Percentiles rank a stretch among this genome's conserved stretches.
phyloP scores from a whole-genome alignment of 2,329 filamentous ascomycete species.

The Bertia moriformis region DNA sequence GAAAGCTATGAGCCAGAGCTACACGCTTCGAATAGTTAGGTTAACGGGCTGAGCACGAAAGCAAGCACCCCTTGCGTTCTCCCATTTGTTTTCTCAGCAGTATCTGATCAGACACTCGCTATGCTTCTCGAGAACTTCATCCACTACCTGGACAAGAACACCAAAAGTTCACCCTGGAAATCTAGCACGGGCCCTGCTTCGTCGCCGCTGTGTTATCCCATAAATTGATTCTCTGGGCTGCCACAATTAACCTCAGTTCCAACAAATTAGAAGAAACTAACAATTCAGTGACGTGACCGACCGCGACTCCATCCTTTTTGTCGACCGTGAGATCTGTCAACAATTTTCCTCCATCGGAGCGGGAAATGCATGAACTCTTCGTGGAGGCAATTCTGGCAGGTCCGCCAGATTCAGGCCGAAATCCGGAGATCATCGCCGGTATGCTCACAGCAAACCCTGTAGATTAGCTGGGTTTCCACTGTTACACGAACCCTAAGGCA shows the following conservation, averaged over 20 bases:
- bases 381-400: conserved; percentile 23
- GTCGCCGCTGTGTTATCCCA: not conserved
- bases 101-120: not conserved
- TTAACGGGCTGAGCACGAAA: not conserved
- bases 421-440: conserved; percentile 10
- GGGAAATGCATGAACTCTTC: conserved; percentile 23
- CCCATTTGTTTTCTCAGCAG: not conserved
- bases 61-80: not conserved
- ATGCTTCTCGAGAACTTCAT: not conserved
- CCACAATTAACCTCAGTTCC: not conserved
- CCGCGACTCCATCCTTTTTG: not conserved
- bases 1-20: not conserved
- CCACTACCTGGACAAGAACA: not conserved
- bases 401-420: conserved; percentile 7
- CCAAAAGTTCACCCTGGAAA: not conserved
- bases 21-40: not conserved
- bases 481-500: conserved; percentile 1
- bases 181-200: not conserved
- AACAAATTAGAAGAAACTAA: not conserved
- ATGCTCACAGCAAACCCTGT: conserved; percentile 4
- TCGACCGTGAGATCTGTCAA: not conserved
- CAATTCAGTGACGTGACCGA: not conserved
- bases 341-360: conserved; percentile 11
- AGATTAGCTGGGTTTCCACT: not conserved
- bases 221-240: not conserved